Conservation (phyloP, 1,284 basidiomycete genomes). For the Calocybe gambosa region DNA sequence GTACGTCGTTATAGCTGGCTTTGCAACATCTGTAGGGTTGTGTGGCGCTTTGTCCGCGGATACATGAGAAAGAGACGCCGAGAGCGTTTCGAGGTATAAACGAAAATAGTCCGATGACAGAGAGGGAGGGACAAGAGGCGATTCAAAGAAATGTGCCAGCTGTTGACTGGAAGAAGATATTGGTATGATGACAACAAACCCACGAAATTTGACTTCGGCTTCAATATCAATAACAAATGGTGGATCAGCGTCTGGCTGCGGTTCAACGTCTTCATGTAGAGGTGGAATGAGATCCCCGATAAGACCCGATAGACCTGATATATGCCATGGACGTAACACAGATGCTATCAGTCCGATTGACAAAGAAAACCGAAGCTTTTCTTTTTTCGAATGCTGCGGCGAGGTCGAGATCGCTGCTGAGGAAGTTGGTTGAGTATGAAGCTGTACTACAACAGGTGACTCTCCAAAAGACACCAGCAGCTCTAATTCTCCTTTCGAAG, state of each 20-base stretch:
- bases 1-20: slow-evolving; percentile 1
- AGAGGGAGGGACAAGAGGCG: slow-evolving; percentile 49
- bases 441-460: slow-evolving; percentile 48
- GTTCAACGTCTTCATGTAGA: background rate
- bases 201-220: slow-evolving; percentile 36
- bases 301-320: slow-evolving; percentile 41
- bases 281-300: slow-evolving; percentile 32
- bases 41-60: slow-evolving; percentile 6
- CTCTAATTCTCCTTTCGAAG: slow-evolving; percentile 27
- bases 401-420: background rate
- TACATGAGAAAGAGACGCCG: slow-evolving; percentile 26
- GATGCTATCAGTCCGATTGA: slow-evolving; percentile 46
- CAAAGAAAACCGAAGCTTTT: slow-evolving; percentile 31
- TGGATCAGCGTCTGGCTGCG: slow-evolving; percentile 4
- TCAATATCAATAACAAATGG: slow-evolving; percentile 23
- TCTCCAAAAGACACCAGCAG: slow-evolving; percentile 50
- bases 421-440: slow-evolving; percentile 39
- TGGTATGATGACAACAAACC: slow-evolving; percentile 45
- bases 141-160: slow-evolving; percentile 43
- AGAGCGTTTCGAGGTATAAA: slow-evolving; percentile 48
- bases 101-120: slow-evolving; percentile 48
- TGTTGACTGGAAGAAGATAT: slow-evolving; percentile 21
- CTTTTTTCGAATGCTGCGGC: slow-evolving; percentile 7
- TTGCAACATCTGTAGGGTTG: slow-evolving; percentile 10
- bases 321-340: slow-evolving; percentile 46